These are phyloP conservation scores for Nectriaceae sp. DNA, from an alignment of 2,329 filamentous ascomycete species.

Conservation along the genomic window DNA sequence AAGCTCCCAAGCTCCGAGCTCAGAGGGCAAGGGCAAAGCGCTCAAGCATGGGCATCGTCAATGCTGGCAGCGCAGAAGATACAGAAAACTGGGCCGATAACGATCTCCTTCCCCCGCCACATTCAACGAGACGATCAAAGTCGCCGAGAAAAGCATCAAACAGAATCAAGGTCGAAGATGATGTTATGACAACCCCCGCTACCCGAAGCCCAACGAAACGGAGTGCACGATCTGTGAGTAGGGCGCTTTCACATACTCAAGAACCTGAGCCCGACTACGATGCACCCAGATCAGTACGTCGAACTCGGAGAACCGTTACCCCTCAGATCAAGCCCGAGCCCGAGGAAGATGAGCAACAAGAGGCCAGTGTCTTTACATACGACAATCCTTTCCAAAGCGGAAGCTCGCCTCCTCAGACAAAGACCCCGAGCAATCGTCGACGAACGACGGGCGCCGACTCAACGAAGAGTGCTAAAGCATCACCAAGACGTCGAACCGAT, in stretches of 20 bases:
- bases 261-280: conserved; percentile 41
- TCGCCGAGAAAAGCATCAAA: conserved; percentile 58
- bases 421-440: conserved; percentile 51
- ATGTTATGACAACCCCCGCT: conserved; percentile 40
- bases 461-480: conserved; percentile 44
- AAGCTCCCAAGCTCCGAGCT: conserved; percentile 74
- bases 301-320: conserved; percentile 52
- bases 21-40: conserved; percentile 79
- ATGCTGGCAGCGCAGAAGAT: conserved; percentile 67
- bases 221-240: conserved; percentile 54
- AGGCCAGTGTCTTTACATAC: conserved; percentile 71
- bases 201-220: conserved; percentile 55
- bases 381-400: conserved; percentile 93
- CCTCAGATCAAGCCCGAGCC: conserved; percentile 58
- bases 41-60: conserved; percentile 81
- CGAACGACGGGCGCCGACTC: conserved; percentile 48
- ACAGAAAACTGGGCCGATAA: conserved; percentile 64
- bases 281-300: conserved; percentile 46
- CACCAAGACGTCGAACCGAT: conserved; percentile 47
- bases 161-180: conserved; percentile 55
- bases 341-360: conserved; percentile 48
- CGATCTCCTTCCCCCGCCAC: conserved; percentile 51
- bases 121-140: conserved; percentile 51
- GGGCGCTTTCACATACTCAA: conserved; percentile 55
- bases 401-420: conserved; percentile 62